Evolutionary conservation across 116 monocot species (phyloP).

Genomic region (Dioscorea cayenensis): DNA sequence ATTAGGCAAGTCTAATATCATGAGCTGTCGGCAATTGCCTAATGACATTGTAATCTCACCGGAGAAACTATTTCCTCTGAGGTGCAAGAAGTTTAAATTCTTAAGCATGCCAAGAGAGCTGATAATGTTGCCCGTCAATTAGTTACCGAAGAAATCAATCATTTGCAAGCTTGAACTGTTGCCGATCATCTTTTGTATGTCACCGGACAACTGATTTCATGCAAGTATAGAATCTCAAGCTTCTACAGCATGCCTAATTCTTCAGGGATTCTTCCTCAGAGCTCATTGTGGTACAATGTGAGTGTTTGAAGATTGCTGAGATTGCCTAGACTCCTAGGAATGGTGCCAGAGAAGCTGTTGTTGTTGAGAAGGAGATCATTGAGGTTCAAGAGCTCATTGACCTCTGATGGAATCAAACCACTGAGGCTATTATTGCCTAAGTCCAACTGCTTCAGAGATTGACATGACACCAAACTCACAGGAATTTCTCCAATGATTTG

Average conservation of each 20-base stretch:
- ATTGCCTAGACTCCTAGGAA: conserved; percentile 44
- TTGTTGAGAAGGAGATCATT: conserved; percentile 87
- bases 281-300: conserved; percentile 58
- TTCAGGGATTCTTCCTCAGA: conserved; percentile 46
- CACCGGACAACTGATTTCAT: conserved; percentile 73
- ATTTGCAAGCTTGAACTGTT: conserved; percentile 60
- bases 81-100: conserved; percentile 55
- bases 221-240: conserved; percentile 66
- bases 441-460: conserved; percentile 44
- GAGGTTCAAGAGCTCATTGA: conserved; percentile 53
- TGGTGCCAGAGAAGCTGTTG: conserved; percentile 64
- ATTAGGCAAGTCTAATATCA: conserved; percentile 71
- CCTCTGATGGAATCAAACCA: conserved; percentile 46
- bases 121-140: conserved; percentile 56
- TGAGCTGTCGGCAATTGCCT: conserved; percentile 53
- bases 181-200: conserved; percentile 56
- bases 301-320: conserved; percentile 52
- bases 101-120: conserved; percentile 39
- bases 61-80: conserved; percentile 67
- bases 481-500: conserved; percentile 54
- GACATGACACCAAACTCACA: conserved; percentile 32
- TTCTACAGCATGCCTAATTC: conserved; percentile 39
- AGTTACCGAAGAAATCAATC: conserved; percentile 86
- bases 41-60: conserved; percentile 61
- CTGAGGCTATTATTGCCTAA: conserved; percentile 65